Conservation (phyloP, 2,329 filamentous ascomycete genomes). For the Scorias spongiosa region DNA sequence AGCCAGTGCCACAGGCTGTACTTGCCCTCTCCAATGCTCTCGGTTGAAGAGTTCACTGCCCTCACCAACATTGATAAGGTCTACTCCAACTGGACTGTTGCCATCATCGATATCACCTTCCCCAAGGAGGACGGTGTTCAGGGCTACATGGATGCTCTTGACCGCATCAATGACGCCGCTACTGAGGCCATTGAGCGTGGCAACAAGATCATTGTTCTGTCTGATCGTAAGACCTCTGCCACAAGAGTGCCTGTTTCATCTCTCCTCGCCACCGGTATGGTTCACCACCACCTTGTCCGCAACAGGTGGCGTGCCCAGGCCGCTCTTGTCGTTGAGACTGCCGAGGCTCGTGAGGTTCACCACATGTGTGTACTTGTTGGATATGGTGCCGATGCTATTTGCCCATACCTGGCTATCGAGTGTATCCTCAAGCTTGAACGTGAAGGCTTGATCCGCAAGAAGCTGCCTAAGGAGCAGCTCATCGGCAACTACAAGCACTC, state of each 20-base stretch:
- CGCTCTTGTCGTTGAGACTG: conserved; percentile 79
- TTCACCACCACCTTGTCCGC: conserved; percentile 86
- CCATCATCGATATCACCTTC: conserved; percentile 85
- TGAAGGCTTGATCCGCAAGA: conserved; percentile 83
- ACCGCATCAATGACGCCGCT: conserved; percentile 72
- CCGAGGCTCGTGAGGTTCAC: conserved; percentile 90
- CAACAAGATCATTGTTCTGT: conserved; percentile 76
- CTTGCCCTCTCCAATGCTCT: conserved; percentile 76
- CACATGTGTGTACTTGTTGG: conserved; percentile 97
- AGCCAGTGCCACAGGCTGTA: conserved; percentile 76
- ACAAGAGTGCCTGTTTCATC: conserved; percentile 77
- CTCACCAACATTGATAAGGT: conserved; percentile 60
- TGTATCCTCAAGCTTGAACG: conserved; percentile 94
- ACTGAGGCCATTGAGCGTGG: conserved; percentile 70
- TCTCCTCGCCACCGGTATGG: conserved; percentile 76
- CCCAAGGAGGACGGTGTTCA: conserved; percentile 67
- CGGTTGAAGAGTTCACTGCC: conserved; percentile 80
- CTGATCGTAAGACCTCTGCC: conserved; percentile 69
- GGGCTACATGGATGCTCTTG: conserved; percentile 76
- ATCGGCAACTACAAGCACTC: conserved; percentile 96
- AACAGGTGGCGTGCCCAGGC: conserved; percentile 91
- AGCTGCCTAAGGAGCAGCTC: conserved; percentile 63
- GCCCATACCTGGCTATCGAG: conserved; percentile 89
- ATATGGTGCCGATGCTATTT: conserved; percentile 87
- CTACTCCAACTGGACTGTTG: conserved; percentile 71